Conservation (phyloP, 2,329 filamentous ascomycete genomes). For the Aureobasidium musti region DNA sequence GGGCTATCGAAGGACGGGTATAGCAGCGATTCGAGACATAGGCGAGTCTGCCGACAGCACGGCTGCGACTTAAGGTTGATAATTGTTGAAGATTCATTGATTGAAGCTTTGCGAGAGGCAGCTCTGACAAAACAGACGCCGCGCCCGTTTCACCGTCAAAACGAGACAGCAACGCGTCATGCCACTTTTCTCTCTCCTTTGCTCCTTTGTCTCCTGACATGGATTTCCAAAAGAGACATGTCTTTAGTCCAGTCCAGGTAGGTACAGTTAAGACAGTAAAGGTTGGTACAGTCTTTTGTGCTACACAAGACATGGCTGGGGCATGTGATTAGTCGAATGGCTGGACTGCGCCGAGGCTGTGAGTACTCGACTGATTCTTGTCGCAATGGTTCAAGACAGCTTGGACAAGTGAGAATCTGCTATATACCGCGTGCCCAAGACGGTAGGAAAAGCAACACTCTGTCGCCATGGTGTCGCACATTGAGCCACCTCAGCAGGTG, state of each 20-base stretch:
- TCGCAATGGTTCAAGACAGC: neutral
- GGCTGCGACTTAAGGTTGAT: neutral
- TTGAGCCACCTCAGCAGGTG: slow-evolving; percentile 50
- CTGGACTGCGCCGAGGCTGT: slow-evolving; percentile 18
- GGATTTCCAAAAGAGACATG: neutral
- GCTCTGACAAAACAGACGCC: slow-evolving; percentile 12
- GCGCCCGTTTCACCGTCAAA: slow-evolving; percentile 26
- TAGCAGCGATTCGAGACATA: slow-evolving; percentile 37
- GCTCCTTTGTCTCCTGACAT: neutral
- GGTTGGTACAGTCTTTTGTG: neutral
- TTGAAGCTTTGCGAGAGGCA: slow-evolving; percentile 7
- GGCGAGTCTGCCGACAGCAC: slow-evolving; percentile 11
- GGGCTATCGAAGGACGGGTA: slow-evolving; percentile 68
- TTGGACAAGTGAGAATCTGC: neutral
- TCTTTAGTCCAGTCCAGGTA: neutral
- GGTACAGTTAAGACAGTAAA: neutral
- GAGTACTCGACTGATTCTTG: neutral
- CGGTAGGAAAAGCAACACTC: neutral
- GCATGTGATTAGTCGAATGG: slow-evolving; percentile 22
- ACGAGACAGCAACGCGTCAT: neutral
- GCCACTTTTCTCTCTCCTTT: neutral
- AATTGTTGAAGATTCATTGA: slow-evolving; percentile 23
- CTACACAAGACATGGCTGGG: slow-evolving; percentile 23
- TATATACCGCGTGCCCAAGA: neutral
- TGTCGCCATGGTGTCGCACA: slow-evolving; percentile 62